phyloP scores from a whole-genome alignment of 73 alveolate species.

The Paraurostyla sp. region DNA sequence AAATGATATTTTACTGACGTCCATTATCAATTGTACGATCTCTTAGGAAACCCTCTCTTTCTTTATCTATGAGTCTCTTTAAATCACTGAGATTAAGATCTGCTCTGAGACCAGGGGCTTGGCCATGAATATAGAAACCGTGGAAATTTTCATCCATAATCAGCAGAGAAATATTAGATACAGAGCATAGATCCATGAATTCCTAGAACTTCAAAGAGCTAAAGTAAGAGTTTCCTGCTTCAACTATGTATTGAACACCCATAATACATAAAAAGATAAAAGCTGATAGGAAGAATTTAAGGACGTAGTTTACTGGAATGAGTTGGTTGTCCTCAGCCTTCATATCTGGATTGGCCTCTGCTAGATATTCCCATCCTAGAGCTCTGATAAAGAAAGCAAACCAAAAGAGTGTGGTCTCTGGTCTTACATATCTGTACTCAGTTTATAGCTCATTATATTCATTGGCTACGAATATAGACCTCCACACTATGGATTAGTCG shows the following conservation, averaged over 20 bases:
- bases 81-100: background rate
- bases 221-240: constrained; percentile 69
- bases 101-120: constrained; percentile 78
- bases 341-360: constrained; percentile 78
- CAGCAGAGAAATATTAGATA: constrained; percentile 86
- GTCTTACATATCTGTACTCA: constrained; percentile 68
- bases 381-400: constrained; percentile 76
- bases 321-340: background rate
- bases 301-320: constrained; percentile 79
- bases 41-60: background rate
- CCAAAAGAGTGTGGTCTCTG: constrained; percentile 83
- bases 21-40: background rate
- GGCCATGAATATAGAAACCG: constrained; percentile 92
- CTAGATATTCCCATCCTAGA: constrained; percentile 83
- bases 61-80: background rate
- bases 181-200: constrained; percentile 90
- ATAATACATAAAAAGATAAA: constrained; percentile 70
- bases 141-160: constrained; percentile 86
- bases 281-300: constrained; percentile 82
- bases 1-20: background rate
- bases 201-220: constrained; percentile 80
- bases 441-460: constrained; percentile 87
- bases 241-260: constrained; percentile 73
- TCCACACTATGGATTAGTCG: constrained; percentile 85
- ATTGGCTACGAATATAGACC: constrained; percentile 85